Evolutionary conservation across 2,329 filamentous ascomycete genomes (phyloP), one percentile per base, ranked within the genome.

Genomic region (Dactylellina parvicollis): DNA sequence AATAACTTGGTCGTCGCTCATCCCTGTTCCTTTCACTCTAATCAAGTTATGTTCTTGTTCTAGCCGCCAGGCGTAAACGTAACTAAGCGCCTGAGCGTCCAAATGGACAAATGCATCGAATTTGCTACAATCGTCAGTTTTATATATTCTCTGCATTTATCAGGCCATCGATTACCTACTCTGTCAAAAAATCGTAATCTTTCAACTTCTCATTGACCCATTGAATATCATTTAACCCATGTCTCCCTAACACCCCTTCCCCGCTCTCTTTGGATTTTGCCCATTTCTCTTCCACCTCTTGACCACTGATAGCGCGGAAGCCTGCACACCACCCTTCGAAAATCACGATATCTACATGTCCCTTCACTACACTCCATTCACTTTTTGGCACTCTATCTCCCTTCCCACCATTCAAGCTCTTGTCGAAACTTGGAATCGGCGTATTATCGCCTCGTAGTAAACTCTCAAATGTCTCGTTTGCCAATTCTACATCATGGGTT

Each of bases 311-410:
- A 0, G 89, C 81, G 4, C 88, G 87, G 81, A 96, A 96, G 1
- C 92, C 92, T 7, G 96, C 88, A 79, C 90, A 95, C 93, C 92
- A 96, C n/a, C 93, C 92, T 80, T 96, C 92, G 75, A 96, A 88
- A 56, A 96, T 86, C 20, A 96, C 85, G 4, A 94, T 86, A 24
- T 86, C 81, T 16, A 86, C 80, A 12, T 81, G 83, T 1, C 59
- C 59, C 14, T 88, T 87, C 66, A 90, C 84, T 7, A 79, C 78
- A 8, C 84, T 81, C 91, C 92, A 96, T 50, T 84, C 78, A 9
- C 81, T 81, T 64, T 85, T 81, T 0, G 89, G 86, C 0, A 86
- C 83, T 55, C 92, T 88, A 81, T 96, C 92, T 22, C 92, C 92
- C 73, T 89, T 86, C 10, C 92, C 92, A 20, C 83, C 81, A 81